Base-by-base conservation (phyloP, 441 rosid genomes). In the Corymbia calophylla region DNA sequence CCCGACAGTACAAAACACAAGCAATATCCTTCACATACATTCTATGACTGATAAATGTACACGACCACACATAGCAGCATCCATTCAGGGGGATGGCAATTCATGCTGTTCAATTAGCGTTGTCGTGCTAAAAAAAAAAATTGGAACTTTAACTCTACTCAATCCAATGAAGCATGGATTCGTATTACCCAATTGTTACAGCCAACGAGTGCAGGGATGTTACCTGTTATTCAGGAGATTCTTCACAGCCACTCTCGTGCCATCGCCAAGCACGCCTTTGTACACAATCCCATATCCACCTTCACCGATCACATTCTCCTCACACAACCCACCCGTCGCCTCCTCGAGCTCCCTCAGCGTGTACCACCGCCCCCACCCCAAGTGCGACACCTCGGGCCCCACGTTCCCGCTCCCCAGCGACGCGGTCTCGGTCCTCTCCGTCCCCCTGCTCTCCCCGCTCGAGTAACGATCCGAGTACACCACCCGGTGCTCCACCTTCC, bases 221-320 rank as follows among this genome's bases (percentile, higher is more conserved):
- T 88, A 97, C 99, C 97, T 95, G 95, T 97, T 98, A 91, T 98
- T 98, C 81, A 98, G 93, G 94, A 98, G 94, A 88, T 98, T 98
- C 92, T 97, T 98, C 87, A 98, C 98, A 86, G 99, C 99, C 89
- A 98, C 92, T 91, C 68, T 94, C 77, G 97, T 96, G 5, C 98
- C 98, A 90, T 98, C 99, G 47, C 89, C 91, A 82, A 98, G 92
- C 92, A 96, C 66, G 32, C 99, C 99, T 66, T 93, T 85, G 70
- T 97, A 98, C 15, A 98, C 99, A 93, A 98, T 98, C 87, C 99
- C 99, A 23, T 97, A 98, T 17, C 99, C 98, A 89, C 99, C 99
- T 96, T 98, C 99, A 21, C 99, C 99, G 51, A 97, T 95, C 58
- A 98, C 99, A 95, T 97, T 97, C 94, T 96, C 99, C 86, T 93